phyloP scores from a whole-genome alignment of 257 asterid species.

The Osmanthus fragrans region DNA sequence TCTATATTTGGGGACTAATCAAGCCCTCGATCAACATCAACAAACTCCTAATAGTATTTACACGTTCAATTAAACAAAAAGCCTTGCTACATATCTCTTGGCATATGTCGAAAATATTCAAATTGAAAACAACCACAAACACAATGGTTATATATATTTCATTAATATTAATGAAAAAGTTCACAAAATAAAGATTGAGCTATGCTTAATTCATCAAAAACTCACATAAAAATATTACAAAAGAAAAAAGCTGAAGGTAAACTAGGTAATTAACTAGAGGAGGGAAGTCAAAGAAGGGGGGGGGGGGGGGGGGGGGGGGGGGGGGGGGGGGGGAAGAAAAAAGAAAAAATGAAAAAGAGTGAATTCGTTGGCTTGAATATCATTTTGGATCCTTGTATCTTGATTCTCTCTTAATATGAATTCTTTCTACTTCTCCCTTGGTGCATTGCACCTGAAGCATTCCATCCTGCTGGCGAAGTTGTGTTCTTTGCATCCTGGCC shows the following conservation, averaged over 20 bases:
- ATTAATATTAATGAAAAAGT: conserved; percentile 16
- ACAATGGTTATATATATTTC: conserved; percentile 33
- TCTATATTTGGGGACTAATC: too few species aligned
- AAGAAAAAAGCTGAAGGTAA: conserved; percentile 7
- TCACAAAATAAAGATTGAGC: conserved; percentile 36
- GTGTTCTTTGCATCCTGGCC: too few species aligned
- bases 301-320: neutral
- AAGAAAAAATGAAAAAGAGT: neutral
- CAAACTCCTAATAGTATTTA: too few species aligned
- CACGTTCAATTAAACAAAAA: too few species aligned
- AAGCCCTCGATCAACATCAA: too few species aligned
- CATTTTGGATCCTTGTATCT: conserved; percentile 24
- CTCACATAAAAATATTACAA: conserved; percentile 1
- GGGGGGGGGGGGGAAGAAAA: neutral
- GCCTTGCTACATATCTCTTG: neutral
- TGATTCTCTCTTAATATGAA: conserved; percentile 53
- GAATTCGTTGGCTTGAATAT: conserved; percentile 19
- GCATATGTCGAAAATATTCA: conserved; percentile 41
- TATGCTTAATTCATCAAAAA: conserved; percentile 17
- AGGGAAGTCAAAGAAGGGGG: neutral
- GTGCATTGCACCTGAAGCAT: too few species aligned
- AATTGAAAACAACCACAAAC: conserved; percentile 39
- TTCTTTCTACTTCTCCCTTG: conserved; percentile 42
- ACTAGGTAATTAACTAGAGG: neutral
- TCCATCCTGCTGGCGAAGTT: too few species aligned